Evolutionary conservation across 225 moss, liverwort and hornwort species (phyloP).

Genomic region (Physcomitrellopsis africana): DNA sequence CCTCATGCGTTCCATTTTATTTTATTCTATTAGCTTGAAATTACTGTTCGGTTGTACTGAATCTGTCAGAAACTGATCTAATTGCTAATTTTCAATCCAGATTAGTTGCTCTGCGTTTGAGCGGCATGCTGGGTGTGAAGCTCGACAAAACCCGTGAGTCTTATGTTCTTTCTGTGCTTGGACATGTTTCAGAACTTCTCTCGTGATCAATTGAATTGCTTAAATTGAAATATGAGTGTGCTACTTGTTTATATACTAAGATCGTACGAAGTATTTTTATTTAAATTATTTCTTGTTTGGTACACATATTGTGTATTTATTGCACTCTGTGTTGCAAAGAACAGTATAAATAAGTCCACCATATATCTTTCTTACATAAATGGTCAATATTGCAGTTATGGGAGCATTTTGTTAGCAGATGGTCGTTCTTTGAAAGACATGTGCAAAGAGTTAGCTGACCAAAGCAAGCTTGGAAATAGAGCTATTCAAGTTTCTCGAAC

Average conservation of each 20-base stretch:
- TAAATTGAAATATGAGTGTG: constrained; percentile 1
- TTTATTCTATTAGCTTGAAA: background rate
- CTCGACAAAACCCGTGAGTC: constrained; percentile 92
- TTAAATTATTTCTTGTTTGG: background rate
- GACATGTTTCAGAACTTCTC: background rate
- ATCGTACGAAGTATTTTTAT: background rate
- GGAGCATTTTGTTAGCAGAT: constrained; percentile 78
- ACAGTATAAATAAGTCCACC: background rate
- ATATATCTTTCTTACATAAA: background rate
- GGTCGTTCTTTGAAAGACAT: constrained; percentile 77
- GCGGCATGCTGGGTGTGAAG: constrained; percentile 92
- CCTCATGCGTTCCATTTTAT: too few species aligned
- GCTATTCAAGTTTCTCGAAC: constrained; percentile 40
- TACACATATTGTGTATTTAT: constrained; percentile 4
- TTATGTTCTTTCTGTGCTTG: constrained; percentile 17
- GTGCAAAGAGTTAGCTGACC: constrained; percentile 66
- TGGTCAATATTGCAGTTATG: constrained; percentile 57
- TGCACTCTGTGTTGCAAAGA: constrained; percentile 9
- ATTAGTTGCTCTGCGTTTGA: constrained; percentile 91
- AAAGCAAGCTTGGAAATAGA: constrained; percentile 54
- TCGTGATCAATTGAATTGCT: background rate
- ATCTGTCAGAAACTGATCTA: constrained; percentile 14
- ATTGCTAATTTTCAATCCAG: constrained; percentile 44
- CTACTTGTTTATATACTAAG: background rate
- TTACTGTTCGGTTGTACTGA: background rate